Evolutionary conservation across 1,284 basidiomycete genomes (phyloP).

Genomic region (Cystobasidium slooffiae): DNA sequence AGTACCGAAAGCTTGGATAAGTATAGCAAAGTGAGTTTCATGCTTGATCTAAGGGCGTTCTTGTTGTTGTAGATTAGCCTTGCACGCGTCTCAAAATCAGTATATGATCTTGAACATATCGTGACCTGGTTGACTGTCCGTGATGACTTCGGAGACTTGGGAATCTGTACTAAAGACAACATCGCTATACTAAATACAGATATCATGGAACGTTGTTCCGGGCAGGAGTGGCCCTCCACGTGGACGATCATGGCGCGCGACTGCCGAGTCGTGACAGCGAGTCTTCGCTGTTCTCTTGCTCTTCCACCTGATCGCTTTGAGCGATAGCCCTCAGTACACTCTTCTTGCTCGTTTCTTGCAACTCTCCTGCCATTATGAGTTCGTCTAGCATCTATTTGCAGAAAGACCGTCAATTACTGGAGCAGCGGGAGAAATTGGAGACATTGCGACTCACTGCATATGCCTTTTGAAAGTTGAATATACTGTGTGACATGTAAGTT

Average conservation of each 20-base stretch:
- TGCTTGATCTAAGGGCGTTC: not conserved
- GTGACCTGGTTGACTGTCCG: too few species aligned
- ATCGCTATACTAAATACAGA: too few species aligned
- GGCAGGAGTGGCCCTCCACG: not conserved
- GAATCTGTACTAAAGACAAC: too few species aligned
- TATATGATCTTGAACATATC: too few species aligned
- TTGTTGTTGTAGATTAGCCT: slow-evolving; percentile 7
- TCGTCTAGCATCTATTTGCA: slow-evolving; percentile 84
- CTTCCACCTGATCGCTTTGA: slow-evolving; percentile 56
- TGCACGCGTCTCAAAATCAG: not conserved
- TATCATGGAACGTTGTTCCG: not conserved
- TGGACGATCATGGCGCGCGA: slow-evolving; percentile 14
- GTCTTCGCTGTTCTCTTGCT: slow-evolving; percentile 57
- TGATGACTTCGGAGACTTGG: too few species aligned
- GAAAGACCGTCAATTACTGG: not conserved
- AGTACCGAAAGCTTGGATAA: slow-evolving; percentile 35
- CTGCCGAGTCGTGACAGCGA: slow-evolving; percentile 39
- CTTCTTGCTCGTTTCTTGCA: slow-evolving; percentile 99
- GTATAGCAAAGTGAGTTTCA: slow-evolving; percentile 18
- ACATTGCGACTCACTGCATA: slow-evolving; percentile 69
- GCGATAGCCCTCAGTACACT: slow-evolving; percentile 84
- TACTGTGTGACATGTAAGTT: slow-evolving; percentile 61
- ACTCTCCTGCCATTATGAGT: slow-evolving; percentile 94
- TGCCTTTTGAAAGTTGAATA: slow-evolving; percentile 98
- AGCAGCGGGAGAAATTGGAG: slow-evolving; percentile 9